Conservation (phyloP, 257 asterid genomes). For the Solanum habrochaites region DNA sequence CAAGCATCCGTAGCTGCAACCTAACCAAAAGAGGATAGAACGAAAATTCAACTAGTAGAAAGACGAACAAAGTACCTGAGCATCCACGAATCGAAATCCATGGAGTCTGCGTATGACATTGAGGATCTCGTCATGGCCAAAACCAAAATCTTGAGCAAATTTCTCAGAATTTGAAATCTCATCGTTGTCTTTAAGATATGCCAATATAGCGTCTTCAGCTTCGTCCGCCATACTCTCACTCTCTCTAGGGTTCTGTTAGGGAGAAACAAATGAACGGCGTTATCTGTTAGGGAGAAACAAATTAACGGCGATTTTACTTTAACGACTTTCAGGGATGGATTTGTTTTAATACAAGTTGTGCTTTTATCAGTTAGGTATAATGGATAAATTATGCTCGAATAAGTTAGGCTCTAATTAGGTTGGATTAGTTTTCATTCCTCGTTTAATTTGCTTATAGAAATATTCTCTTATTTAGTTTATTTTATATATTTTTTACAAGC, state of each 20-base stretch:
- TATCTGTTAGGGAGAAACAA: neutral
- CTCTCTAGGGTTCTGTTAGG: neutral
- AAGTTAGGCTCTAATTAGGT: too few species aligned
- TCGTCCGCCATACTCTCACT: conserved; percentile 61
- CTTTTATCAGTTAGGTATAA: too few species aligned
- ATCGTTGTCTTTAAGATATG: conserved; percentile 44
- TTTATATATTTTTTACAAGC: too few species aligned
- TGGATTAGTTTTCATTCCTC: too few species aligned
- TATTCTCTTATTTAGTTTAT: too few species aligned
- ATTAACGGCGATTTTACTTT: neutral
- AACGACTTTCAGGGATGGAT: neutral
- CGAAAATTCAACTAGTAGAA: neutral
- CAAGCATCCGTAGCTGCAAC: neutral
- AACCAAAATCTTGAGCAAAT: conserved; percentile 56
- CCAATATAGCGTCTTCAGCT: conserved; percentile 76
- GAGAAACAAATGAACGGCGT: neutral
- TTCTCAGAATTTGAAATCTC: conserved; percentile 56
- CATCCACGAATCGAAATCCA: conserved; percentile 61
- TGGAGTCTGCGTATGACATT: conserved; percentile 75
- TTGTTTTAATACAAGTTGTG: too few species aligned
- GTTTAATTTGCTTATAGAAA: too few species aligned
- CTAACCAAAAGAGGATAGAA: neutral
- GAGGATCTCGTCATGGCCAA: conserved; percentile 75
- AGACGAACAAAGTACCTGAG: conserved; percentile 33
- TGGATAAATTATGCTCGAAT: too few species aligned